Evolutionary conservation across 345 rosid genomes (phyloP).

Genomic region (Cardamine chenopodiifolia): DNA sequence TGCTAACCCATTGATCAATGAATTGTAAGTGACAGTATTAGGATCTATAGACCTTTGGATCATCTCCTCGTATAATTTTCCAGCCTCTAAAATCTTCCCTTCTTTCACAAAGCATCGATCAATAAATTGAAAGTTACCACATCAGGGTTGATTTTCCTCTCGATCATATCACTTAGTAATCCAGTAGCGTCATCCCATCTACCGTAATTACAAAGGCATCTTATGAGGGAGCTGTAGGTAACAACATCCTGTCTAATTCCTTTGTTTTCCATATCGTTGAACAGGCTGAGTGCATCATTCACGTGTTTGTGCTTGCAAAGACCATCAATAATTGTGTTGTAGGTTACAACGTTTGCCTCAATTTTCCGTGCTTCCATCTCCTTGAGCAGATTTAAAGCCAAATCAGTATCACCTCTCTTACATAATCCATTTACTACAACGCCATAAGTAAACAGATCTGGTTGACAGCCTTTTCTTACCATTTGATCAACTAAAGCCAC

Average conservation of each 20-base stretch:
- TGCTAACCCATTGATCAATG: background rate
- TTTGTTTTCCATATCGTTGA: background rate
- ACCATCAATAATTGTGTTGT: background rate
- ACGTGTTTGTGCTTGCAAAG: background rate
- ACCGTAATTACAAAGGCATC: background rate
- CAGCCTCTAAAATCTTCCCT: conserved; percentile 3
- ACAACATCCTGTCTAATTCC: background rate
- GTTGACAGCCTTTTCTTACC: background rate
- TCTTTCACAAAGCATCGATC: background rate
- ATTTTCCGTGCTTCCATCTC: background rate
- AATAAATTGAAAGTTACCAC: background rate
- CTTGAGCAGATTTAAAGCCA: background rate
- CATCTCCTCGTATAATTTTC: background rate
- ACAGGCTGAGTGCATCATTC: background rate
- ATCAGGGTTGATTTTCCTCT: background rate
- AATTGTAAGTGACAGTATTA: background rate
- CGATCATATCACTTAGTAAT: background rate
- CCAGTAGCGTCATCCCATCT: conserved; percentile 5
- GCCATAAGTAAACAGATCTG: background rate
- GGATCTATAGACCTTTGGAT: background rate
- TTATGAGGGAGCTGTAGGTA: background rate
- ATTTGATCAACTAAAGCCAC: background rate
- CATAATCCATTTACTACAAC: background rate
- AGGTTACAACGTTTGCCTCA: background rate
- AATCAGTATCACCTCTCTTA: conserved; percentile 7